Percentiles rank a stretch among this genome's conserved stretches.
phyloP scores from a whole-genome alignment of 2,329 filamentous ascomycete genomes.

The Pyrenochaeta sp. region DNA sequence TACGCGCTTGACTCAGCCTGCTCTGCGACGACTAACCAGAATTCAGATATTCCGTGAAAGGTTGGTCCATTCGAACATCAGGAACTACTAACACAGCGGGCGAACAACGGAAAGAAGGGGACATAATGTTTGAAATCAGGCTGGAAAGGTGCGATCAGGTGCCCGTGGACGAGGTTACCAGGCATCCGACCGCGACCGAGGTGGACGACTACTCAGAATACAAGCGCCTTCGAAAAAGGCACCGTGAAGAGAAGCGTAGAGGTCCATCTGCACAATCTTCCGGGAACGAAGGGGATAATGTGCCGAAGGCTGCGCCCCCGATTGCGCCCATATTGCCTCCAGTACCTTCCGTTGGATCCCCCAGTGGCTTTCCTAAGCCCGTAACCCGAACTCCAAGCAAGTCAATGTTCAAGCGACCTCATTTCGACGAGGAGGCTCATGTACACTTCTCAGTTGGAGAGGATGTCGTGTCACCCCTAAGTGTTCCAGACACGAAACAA shows the following conservation, averaged over 20 bases:
- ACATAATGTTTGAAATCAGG: conserved; percentile 48
- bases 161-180: conserved; percentile 48
- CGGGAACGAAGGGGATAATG: neutral
- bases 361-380: too few relatives aligned
- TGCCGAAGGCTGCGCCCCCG: conserved; percentile 18
- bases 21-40: neutral
- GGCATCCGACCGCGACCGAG: conserved; percentile 53
- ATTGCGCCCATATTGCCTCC: conserved; percentile 10
- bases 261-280: neutral
- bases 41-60: conserved; percentile 37
- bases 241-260: conserved; percentile 23
- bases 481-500: conserved; percentile 6
- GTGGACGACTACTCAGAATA: conserved; percentile 58
- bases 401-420: conserved; percentile 13
- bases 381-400: conserved; percentile 7
- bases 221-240: conserved; percentile 49
- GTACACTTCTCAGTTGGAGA: neutral
- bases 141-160: conserved; percentile 46
- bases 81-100: conserved; percentile 18
- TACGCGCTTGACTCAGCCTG: conserved; percentile 33
- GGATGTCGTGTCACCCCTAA: conserved; percentile 17
- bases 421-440: conserved; percentile 14
- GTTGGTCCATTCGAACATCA: conserved; percentile 51
- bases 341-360: too few relatives aligned
- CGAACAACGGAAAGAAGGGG: conserved; percentile 26